Conservation (phyloP, 495 filamentous ascomycete genomes). For the Aspergillus cavernicola region DNA sequence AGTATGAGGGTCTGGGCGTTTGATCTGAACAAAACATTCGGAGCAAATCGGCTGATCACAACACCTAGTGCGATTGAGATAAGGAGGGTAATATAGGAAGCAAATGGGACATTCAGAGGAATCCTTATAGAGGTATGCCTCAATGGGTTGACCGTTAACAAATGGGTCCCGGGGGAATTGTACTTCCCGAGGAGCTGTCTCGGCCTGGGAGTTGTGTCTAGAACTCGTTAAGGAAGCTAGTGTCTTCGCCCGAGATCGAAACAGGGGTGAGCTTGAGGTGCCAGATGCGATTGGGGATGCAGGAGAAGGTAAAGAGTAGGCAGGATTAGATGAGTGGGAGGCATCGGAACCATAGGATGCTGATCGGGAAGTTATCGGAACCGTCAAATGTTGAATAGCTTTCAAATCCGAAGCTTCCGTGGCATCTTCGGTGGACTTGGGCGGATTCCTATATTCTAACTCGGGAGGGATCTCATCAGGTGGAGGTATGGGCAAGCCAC, state of each 20-base stretch:
- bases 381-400: constrained; percentile 63
- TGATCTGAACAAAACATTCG: constrained; percentile 99
- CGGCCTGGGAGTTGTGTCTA: constrained; percentile 62
- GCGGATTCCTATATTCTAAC: constrained; percentile 46
- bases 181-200: constrained; percentile 72
- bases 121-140: constrained; percentile 90
- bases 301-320: constrained; percentile 48
- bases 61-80: constrained; percentile 91
- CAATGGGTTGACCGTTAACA: constrained; percentile 86
- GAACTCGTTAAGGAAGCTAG: constrained; percentile 74
- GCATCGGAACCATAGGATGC: constrained; percentile 72
- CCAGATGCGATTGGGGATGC: constrained; percentile 50
- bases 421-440: constrained; percentile 39
- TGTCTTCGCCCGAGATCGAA: constrained; percentile 74
- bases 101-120: constrained; percentile 92
- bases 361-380: constrained; percentile 71
- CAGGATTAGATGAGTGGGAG: constrained; percentile 44
- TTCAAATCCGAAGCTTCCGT: constrained; percentile 34
- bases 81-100: constrained; percentile 92
- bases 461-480: constrained; percentile 77
- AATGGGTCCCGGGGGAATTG: constrained; percentile 77
- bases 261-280: constrained; percentile 59
- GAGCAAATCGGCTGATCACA: constrained; percentile 98
- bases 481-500: constrained; percentile 77
- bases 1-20: constrained; percentile 90